Conservation (phyloP, 352 stramenopile species). For the Globisporangium recalcitrans region DNA sequence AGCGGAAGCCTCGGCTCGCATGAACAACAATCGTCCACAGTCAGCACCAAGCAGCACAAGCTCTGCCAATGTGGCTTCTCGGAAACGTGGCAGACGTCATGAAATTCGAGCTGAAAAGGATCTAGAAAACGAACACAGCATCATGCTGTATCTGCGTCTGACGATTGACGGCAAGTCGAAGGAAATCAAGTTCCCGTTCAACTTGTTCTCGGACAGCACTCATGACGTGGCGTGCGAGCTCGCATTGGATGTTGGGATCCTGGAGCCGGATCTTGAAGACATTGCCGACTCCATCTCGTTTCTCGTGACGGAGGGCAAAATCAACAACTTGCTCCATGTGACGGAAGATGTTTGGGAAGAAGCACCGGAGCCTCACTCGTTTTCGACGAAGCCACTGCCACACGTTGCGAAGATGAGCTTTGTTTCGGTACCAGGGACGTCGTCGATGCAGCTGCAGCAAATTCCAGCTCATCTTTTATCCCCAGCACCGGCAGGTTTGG, state of each 20-base stretch:
- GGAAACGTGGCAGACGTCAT: slow-evolving; percentile 70
- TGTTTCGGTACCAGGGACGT: slow-evolving; percentile 20
- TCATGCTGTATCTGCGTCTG: slow-evolving; percentile 87
- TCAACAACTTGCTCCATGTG: slow-evolving; percentile 75
- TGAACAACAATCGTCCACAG: slow-evolving; percentile 19
- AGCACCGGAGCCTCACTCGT: slow-evolving; percentile 77
- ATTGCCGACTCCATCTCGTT: slow-evolving; percentile 93
- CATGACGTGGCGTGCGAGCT: slow-evolving; percentile 94
- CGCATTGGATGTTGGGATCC: slow-evolving; percentile 91
- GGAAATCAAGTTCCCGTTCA: slow-evolving; percentile 96
- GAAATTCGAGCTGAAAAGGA: slow-evolving; percentile 82
- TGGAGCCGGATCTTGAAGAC: slow-evolving; percentile 89
- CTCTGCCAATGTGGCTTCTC: background rate
- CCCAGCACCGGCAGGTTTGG: slow-evolving; percentile 5
- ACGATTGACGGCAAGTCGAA: slow-evolving; percentile 91
- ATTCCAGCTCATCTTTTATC: slow-evolving; percentile 14
- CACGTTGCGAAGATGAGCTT: slow-evolving; percentile 83
- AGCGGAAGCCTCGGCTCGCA: background rate
- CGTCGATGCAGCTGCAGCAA: slow-evolving; percentile 14
- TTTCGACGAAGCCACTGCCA: slow-evolving; percentile 69
- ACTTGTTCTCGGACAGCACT: slow-evolving; percentile 91
- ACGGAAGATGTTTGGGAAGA: slow-evolving; percentile 84
- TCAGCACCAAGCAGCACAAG: slow-evolving; percentile 25
- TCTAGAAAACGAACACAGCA: slow-evolving; percentile 75
- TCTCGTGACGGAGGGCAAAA: slow-evolving; percentile 80